Evolutionary conservation across 2,329 filamentous ascomycete species (phyloP), one percentile per base, ranked within the genome.

Genomic region (Bipolaris oryzae): DNA sequence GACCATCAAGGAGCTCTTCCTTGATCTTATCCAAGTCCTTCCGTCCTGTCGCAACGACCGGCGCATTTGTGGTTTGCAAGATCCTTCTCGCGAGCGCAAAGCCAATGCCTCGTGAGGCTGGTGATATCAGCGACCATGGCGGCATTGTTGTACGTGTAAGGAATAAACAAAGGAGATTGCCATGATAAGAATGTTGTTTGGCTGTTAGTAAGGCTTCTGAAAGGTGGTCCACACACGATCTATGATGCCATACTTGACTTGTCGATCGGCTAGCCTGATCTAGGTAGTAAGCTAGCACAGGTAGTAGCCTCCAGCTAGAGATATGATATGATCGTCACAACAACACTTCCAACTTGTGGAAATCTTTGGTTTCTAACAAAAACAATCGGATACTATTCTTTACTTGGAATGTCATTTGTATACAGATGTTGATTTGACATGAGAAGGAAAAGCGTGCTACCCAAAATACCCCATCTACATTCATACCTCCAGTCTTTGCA

Each of bases 41-140:
- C 23, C 87, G 78, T 7, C 85, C 83, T 44, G 86, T 89, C 47
- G 84, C 85, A 31, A 89, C 78, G 20, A 89, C 77, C 0, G 86
- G 86, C 13, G 85, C 77, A 25, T 78, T 78, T 7, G 86, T 87
- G 9, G 81, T 84, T 52, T 79, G 74, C 7, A 89, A 77, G 6
- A 89, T 75, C 53, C 82, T 81, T 48, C 85, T 80, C 1, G 85
- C 82, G 25, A 89, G 76, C 39, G 85, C 82, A 60, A 87, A 82
- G 15, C 86, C 87, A 63, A 89, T 85, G 60, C 87, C 87, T 61
- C 85, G 79, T 7, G 85, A 88, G 28, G 86, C 82, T 2, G 87
- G 87, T 11, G 82, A 83, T 5, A 85, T 77, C 16, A 86, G 71
- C 15, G 76, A 76, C 80, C 80, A 82, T 13, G 80, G 79, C 49